Conservation (phyloP, 176 grass and related monocot species). For the Carex littledalei region DNA sequence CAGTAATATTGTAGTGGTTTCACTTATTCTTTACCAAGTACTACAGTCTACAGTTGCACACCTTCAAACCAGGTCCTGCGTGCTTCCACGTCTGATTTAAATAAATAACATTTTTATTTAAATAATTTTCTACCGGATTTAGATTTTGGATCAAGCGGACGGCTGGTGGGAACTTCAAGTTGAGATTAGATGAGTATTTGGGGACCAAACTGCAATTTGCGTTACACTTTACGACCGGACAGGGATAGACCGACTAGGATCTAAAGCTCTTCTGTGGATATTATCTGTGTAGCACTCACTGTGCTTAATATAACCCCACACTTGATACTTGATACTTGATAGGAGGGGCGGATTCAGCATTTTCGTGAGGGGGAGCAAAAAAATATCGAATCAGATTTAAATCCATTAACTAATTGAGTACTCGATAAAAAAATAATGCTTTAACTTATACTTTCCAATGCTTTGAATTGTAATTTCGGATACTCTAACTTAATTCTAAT, state of each 20-base stretch:
- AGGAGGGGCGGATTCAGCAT: too few relatives aligned
- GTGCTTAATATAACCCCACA: too few relatives aligned
- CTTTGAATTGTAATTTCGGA: too few relatives aligned
- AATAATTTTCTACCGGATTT: background rate
- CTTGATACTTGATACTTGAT: too few relatives aligned
- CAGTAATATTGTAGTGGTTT: background rate
- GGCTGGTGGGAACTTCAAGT: background rate
- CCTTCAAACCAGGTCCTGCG: background rate
- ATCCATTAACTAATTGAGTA: too few relatives aligned
- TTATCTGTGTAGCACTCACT: background rate
- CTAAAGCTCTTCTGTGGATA: background rate
- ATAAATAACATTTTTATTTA: background rate
- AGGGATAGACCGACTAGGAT: background rate
- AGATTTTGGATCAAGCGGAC: background rate
- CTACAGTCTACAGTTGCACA: conserved; percentile 3
- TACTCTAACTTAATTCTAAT: too few relatives aligned
- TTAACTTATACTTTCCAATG: too few relatives aligned
- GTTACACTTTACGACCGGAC: conserved; percentile 6
- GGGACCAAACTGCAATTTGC: conserved; percentile 2
- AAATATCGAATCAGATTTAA: too few relatives aligned
- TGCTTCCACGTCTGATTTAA: background rate
- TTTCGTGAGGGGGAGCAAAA: too few relatives aligned
- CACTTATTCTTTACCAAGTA: background rate
- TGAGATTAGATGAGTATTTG: background rate
- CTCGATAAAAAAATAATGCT: too few relatives aligned